A percentile compares a stretch with the other conserved stretches of the same genome.
phyloP scores from a whole-genome alignment of 1,284 basidiomycete species.

The Amylostereum chailletii region DNA sequence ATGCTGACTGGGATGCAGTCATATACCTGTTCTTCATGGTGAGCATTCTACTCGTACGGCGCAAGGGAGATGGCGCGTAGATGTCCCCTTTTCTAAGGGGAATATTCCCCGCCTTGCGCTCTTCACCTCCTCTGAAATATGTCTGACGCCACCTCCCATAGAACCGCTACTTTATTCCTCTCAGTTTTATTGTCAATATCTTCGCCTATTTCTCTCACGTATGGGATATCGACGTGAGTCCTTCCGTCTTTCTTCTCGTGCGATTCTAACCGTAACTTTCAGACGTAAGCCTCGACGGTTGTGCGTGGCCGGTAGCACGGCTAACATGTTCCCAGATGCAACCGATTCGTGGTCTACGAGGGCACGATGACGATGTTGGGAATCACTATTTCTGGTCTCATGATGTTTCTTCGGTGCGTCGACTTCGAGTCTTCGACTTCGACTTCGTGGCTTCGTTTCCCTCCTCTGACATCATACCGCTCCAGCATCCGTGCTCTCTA shows the following conservation, averaged over 20 bases:
- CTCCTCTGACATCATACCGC: background rate
- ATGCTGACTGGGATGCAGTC: slow-evolving; percentile 19
- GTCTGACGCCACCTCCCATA: slow-evolving; percentile 8
- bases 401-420: slow-evolving; percentile 33
- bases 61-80: no score
- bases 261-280: background rate
- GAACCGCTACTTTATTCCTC: slow-evolving; percentile 43
- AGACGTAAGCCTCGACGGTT: no score
- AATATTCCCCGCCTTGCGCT: slow-evolving; percentile 16
- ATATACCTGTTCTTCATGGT: slow-evolving; percentile 38
- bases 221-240: slow-evolving; percentile 31
- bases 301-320: no score
- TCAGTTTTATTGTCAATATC: slow-evolving; percentile 40
- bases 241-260: background rate
- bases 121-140: background rate
- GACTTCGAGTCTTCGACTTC: background rate
- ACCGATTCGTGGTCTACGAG: slow-evolving; percentile 40
- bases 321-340: slow-evolving; percentile 25
- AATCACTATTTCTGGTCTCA: slow-evolving; percentile 37
- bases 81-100: no score
- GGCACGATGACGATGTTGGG: slow-evolving; percentile 40
- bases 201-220: slow-evolving; percentile 34
- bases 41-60: no score
- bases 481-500: slow-evolving; percentile 39
- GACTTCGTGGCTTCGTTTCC: background rate